phyloP scores from a whole-genome alignment of 2,329 filamentous ascomycete genomes.

The Talaromyces sp. region DNA sequence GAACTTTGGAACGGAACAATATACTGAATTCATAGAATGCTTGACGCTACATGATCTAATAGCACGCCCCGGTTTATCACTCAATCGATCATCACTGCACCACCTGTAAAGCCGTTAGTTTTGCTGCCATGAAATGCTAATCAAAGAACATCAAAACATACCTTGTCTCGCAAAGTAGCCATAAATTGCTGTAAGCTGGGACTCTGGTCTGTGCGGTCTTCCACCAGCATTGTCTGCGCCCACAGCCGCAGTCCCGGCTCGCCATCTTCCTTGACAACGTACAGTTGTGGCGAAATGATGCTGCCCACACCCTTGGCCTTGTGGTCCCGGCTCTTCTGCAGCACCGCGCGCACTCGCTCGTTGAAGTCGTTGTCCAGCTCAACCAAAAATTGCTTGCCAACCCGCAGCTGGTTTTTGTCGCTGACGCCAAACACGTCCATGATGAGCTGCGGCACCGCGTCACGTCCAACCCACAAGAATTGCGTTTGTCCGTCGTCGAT shows the following conservation, averaged over 20 bases:
- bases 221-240: constrained; percentile 92
- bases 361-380: constrained; percentile 95
- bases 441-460: constrained; percentile 84
- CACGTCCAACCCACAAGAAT: constrained; percentile 92
- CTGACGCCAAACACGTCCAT: constrained; percentile 84
- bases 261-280: constrained; percentile 89
- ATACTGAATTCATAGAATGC: constrained; percentile 11
- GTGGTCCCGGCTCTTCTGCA: constrained; percentile 89
- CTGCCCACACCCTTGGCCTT: constrained; percentile 82
- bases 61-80: constrained; percentile 3
- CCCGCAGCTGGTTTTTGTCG: constrained; percentile 77
- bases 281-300: constrained; percentile 87
- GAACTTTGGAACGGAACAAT: constrained; percentile 2
- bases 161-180: constrained; percentile 90
- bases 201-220: constrained; percentile 90
- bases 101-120: constrained; percentile 18
- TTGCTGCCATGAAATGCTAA: no score
- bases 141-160: no score
- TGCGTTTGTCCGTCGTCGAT: constrained; percentile 97
- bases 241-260: constrained; percentile 92
- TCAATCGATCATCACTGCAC: constrained; percentile 24
- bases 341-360: constrained; percentile 81
- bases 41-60: constrained; percentile 17
- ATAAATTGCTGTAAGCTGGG: constrained; percentile 93
- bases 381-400: constrained; percentile 83